A percentile compares a stretch with the other conserved stretches of the same genome.
Conservation (phyloP, 2,329 filamentous ascomycete species). For the Penicillium palitans region DNA sequence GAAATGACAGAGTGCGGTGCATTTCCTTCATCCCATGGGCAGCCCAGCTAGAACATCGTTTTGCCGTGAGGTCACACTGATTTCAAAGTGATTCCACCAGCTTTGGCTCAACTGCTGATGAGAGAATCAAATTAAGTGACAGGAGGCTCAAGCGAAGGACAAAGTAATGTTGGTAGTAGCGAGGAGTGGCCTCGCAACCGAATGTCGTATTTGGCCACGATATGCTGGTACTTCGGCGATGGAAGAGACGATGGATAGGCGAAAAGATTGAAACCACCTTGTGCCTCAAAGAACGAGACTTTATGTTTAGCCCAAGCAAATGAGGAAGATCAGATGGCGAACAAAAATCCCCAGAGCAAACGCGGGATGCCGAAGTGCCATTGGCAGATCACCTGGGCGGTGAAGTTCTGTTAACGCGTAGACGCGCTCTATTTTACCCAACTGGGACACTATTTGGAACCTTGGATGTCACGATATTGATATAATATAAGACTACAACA, state of each 20-base stretch:
- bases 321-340: background rate
- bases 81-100: background rate
- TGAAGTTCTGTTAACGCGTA: conserved; percentile 21
- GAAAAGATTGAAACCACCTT: background rate
- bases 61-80: background rate
- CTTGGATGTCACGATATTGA: background rate
- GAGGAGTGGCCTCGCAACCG: conserved; percentile 1
- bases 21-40: conserved; percentile 19
- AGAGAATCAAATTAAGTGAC: background rate
- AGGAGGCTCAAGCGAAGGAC: background rate
- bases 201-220: background rate
- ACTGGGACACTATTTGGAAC: conserved; percentile 10
- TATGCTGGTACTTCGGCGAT: background rate
- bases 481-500: background rate
- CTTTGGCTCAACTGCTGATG: background rate
- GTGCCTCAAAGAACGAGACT: background rate
- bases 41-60: conserved; percentile 6
- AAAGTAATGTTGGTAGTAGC: background rate
- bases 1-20: conserved; percentile 13
- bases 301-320: background rate
- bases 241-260: too few species aligned
- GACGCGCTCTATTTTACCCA: conserved; percentile 26
- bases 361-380: conserved; percentile 15
- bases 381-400: conserved; percentile 18
- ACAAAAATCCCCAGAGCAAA: conserved; percentile 18